These are phyloP conservation scores for Zizania latifolia DNA, from an alignment of 176 grass and related monocot species.

Conservation along the genomic window DNA sequence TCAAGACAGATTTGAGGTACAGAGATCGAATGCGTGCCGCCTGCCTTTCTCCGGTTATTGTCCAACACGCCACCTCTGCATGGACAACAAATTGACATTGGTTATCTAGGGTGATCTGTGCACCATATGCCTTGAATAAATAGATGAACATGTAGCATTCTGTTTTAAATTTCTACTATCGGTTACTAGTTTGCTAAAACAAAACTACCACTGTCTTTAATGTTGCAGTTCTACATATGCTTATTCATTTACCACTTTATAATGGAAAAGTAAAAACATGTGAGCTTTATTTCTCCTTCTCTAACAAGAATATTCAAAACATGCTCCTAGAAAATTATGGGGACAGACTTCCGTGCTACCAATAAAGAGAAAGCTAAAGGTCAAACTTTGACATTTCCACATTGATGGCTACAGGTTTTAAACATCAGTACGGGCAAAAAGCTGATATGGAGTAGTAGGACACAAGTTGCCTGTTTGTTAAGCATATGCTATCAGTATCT, in stretches of 20 bases:
- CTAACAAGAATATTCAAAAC: not conserved
- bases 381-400: constrained; percentile 1
- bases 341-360: not conserved
- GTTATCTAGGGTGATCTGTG: not conserved
- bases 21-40: constrained; percentile 53
- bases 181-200: not conserved
- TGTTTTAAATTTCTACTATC: not conserved
- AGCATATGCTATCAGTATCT: not conserved
- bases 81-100: not conserved
- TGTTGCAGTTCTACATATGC: not conserved
- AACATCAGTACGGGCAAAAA: not conserved
- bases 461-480: not conserved
- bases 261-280: not conserved
- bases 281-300: not conserved
- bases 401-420: not conserved
- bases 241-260: not conserved
- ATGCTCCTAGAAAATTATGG: not conserved
- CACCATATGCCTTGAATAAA: not conserved
- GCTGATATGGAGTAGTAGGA: not conserved
- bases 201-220: not conserved
- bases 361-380: not conserved
- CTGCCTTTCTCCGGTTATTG: constrained; percentile 71
- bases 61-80: constrained; percentile 85
- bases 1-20: constrained; percentile 68
- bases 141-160: not conserved